Evolutionary conservation across 2,329 filamentous ascomycete genomes (phyloP), one percentile per base, ranked within the genome.

Genomic region (Alternaria panax): DNA sequence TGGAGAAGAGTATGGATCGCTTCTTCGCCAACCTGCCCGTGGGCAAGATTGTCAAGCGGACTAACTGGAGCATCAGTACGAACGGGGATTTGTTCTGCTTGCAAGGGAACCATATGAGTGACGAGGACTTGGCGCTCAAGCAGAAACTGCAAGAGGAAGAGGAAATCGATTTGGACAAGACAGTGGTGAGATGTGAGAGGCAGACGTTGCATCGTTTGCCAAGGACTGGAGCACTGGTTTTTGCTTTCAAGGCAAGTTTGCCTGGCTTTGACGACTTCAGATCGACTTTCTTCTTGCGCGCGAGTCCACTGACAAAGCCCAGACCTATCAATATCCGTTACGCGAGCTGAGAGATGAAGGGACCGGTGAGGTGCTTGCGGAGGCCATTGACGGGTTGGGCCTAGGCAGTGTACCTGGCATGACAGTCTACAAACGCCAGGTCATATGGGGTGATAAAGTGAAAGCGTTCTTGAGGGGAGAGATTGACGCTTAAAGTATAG

Each of bases 151-250:
- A 73, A 32, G 65, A 14, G 24, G 59, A 67, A 2, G 70, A 76
- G 45, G 60, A 73, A 1, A 41, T 70, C 6, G 75, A 86, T 70
- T 60, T 86, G 12, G 74, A 81, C 25, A 77, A 83, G 60, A 80
- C 76, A 32, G 66, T 78, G 25, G 54, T 90, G 22, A 79, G 87
- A 4, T 85, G 81, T 63, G 87, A 90, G 73, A 78, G 86, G 30
- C 87, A 90, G 78, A 87, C 85, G 1, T 72, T 90, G 32, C 86
- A 88, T 76, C 81, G 87, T 1, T 71, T 90, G 25, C 86, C 86
- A 4, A 63, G 75, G 47, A 84, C 80, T 0, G 78, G 80, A 52
- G 86, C 85, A 7, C 50, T 89, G 20, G 81, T 88, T 0, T 90
- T 90, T 75, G 81, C 80, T 0, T 86, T 89, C 72, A 87, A 88